Evolutionary conservation across 2,329 filamentous ascomycete species (phyloP), one percentile per base, ranked within the genome.

Genomic region (Clarireedia sp.): DNA sequence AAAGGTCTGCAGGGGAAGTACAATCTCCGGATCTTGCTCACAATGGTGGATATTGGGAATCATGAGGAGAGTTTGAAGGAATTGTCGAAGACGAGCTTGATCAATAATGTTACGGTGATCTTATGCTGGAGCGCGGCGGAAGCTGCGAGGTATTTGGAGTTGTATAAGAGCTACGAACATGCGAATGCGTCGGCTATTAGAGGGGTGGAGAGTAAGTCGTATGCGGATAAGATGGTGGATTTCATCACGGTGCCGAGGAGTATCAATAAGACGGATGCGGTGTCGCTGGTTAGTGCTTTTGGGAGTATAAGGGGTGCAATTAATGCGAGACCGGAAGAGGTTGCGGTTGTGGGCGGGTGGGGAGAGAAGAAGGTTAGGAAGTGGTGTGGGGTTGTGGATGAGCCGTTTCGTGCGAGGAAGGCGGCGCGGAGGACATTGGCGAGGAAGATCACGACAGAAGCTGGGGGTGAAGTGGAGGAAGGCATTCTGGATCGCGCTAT

Each of bases 121-220:
- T 78, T 97, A 7, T 95, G 90, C 73, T 99, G 94, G 94, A 92
- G 87, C 5, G 89, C 92, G 16, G 87, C 89, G 57, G 94, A 99
- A 74, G 92, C 91, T 2, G 94, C 89, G 0, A 85, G 92, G 64
- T 99, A 99, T 67, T 78, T 99, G 23, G 94, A 97, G 69, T 76
- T 96, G 9, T 97, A 92, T 78, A 99, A 99, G 71, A 89, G 86
- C 1, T 95, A 90, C 66, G 94, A 99, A 72, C 85, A 95, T 68
- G 89, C 91, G 36, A 76, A 71, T 60, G 87, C 90, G 24, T 79
- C 82, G 0, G 87, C 87, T 33, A 97, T 99, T 70, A 85, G 86
- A 57, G 90, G 90, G 10, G 86, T 90, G 63, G 90, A 95, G 71
- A 83, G 88, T 1, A 86, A 85, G 19, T 85, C 83, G 52, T 97